Evolutionary conservation across 2,329 filamentous ascomycete species (phyloP).

Genomic region (Alternaria solani): DNA sequence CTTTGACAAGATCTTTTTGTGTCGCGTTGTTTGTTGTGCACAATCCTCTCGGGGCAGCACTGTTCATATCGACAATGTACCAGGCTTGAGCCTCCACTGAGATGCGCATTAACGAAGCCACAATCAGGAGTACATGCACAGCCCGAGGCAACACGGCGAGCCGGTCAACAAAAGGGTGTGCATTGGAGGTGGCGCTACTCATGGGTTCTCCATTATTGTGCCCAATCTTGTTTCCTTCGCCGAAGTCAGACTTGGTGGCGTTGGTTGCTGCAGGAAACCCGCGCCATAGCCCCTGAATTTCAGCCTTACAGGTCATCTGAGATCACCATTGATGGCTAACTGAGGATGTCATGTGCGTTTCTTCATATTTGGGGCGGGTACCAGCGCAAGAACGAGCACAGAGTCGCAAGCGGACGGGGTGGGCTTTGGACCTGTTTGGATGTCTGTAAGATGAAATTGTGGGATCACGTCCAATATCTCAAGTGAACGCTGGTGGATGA

Average conservation of each 20-base stretch:
- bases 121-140: constrained; percentile 8
- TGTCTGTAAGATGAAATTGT: background rate
- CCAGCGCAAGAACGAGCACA: background rate
- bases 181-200: constrained; percentile 5
- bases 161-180: constrained; percentile 24
- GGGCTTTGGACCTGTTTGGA: background rate
- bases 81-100: constrained; percentile 32
- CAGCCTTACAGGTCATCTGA: background rate
- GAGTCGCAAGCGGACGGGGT: background rate
- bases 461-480: background rate
- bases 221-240: constrained; percentile 1
- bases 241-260: constrained; percentile 20
- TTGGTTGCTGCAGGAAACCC: constrained; percentile 1
- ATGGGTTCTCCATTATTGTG: constrained; percentile 2
- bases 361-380: background rate
- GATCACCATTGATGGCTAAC: constrained; percentile 4
- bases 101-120: constrained; percentile 1
- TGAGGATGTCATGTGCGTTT: background rate
- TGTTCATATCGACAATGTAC: constrained; percentile 20
- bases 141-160: constrained; percentile 13
- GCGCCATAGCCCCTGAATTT: constrained; percentile 9
- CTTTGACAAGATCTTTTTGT: background rate
- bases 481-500: constrained; percentile 5
- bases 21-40: constrained; percentile 6
- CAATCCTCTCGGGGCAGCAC: constrained; percentile 13